Conservation (phyloP, 2,329 filamentous ascomycete genomes). For the Alternaria rosae region DNA sequence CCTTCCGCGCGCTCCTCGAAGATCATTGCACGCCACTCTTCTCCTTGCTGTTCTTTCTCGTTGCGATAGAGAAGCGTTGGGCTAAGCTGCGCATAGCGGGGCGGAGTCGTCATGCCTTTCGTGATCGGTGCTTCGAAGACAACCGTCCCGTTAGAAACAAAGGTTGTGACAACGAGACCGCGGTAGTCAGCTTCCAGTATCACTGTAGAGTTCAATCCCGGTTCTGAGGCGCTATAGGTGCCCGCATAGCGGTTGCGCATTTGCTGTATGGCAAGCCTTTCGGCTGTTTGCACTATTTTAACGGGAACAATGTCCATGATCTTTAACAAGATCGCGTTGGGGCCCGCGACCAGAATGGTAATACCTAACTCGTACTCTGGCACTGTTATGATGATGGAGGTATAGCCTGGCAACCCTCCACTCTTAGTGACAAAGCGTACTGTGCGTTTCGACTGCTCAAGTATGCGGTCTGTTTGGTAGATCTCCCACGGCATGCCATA, state of each 20-base stretch:
- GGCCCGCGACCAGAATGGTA: slow-evolving; percentile 51
- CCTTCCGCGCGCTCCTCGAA: slow-evolving; percentile 20
- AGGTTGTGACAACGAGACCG: slow-evolving; percentile 35
- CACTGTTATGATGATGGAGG: slow-evolving; percentile 49
- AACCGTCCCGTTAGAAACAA: slow-evolving; percentile 43
- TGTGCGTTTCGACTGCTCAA: slow-evolving; percentile 45
- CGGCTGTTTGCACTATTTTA: slow-evolving; percentile 43
- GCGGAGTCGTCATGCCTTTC: neutral
- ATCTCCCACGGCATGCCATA: slow-evolving; percentile 61
- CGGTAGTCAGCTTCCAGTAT: slow-evolving; percentile 36
- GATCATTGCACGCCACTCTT: slow-evolving; percentile 44
- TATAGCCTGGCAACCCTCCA: slow-evolving; percentile 55
- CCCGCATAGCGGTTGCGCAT: slow-evolving; percentile 39
- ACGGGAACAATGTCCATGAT: slow-evolving; percentile 41
- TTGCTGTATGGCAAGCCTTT: slow-evolving; percentile 39
- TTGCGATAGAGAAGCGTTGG: slow-evolving; percentile 41
- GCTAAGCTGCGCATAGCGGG: slow-evolving; percentile 31
- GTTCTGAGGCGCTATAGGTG: slow-evolving; percentile 28
- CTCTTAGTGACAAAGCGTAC: slow-evolving; percentile 57
- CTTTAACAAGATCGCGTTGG: slow-evolving; percentile 16
- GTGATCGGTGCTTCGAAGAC: slow-evolving; percentile 19
- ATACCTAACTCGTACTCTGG: slow-evolving; percentile 56
- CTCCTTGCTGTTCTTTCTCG: slow-evolving; percentile 38
- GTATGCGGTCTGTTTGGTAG: slow-evolving; percentile 51
- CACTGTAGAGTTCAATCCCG: slow-evolving; percentile 36